phyloP scores from a whole-genome alignment of 2,329 filamentous ascomycete species.

The Exophiala aquamarina region DNA sequence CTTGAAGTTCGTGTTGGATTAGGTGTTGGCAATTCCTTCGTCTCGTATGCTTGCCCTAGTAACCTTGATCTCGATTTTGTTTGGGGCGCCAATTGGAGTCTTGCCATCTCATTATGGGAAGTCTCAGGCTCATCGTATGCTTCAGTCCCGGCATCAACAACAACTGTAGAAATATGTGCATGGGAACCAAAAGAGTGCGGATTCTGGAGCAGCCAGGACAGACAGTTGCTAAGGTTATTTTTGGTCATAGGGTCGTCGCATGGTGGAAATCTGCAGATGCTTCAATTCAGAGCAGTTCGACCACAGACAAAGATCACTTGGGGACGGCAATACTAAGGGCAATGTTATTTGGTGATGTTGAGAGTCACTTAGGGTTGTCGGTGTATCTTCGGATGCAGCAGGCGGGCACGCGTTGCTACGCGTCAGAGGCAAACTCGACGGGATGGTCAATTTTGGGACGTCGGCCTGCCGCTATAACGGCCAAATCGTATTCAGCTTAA shows the following conservation, averaged over 20 bases:
- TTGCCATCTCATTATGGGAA: slow-evolving; percentile 40
- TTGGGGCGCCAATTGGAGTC: slow-evolving; percentile 42
- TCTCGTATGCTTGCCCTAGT: slow-evolving; percentile 24
- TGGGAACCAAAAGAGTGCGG: slow-evolving; percentile 33
- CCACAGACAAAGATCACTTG: too few relatives aligned
- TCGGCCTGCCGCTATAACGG: too few relatives aligned
- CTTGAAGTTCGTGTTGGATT: slow-evolving; percentile 17
- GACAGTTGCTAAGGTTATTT: slow-evolving; percentile 46
- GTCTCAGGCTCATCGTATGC: slow-evolving; percentile 15
- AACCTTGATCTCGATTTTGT: slow-evolving; percentile 42
- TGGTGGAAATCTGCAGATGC: slow-evolving; percentile 2
- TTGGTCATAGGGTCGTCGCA: slow-evolving; percentile 46
- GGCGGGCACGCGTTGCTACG: too few relatives aligned
- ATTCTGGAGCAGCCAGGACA: slow-evolving; percentile 46
- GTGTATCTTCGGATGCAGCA: too few relatives aligned
- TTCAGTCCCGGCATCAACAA: slow-evolving; percentile 4
- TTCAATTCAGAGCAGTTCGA: too few relatives aligned
- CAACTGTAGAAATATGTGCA: slow-evolving; percentile 20
- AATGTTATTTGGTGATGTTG: background rate
- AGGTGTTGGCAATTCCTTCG: slow-evolving; percentile 23
- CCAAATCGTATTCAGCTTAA: too few relatives aligned
- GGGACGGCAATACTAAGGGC: too few relatives aligned
- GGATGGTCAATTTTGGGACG: too few relatives aligned
- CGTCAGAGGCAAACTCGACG: too few relatives aligned
- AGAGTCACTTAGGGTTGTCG: background rate